These are phyloP conservation scores for Dunaliella primolecta DNA, from an alignment of 139 green algal genomes.

Conservation along the genomic window DNA sequence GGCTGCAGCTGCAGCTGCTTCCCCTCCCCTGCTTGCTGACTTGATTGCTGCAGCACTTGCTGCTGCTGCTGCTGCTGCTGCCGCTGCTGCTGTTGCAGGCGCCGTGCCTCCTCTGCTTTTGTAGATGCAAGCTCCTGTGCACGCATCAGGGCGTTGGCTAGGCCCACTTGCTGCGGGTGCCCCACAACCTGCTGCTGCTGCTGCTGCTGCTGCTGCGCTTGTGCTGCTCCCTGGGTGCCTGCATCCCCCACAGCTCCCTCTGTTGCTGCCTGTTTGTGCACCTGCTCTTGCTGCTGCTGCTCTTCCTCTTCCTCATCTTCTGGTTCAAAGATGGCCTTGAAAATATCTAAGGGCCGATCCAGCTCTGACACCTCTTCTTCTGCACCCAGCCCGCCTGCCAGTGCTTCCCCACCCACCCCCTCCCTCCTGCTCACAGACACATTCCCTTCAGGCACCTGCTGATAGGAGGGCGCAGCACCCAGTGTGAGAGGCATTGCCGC, in stretches of 20 bases:
- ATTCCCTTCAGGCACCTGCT: too few relatives aligned
- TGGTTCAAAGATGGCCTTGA: conserved; percentile 85
- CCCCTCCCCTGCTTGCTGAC: too few relatives aligned
- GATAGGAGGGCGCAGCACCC: too few relatives aligned
- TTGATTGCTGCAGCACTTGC: neutral
- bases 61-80: conserved; percentile 13
- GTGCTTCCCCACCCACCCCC: neutral
- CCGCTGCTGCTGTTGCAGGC: conserved; percentile 15
- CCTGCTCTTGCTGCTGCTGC: conserved; percentile 21
- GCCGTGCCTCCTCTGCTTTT: conserved; percentile 14
- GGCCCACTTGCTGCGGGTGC: neutral
- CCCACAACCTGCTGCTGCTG: neutral
- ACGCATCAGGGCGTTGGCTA: conserved; percentile 46
- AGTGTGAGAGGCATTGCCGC: too few relatives aligned
- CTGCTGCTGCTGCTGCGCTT: conserved; percentile 1
- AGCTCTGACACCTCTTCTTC: conserved; percentile 2
- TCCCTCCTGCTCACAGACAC: too few relatives aligned
- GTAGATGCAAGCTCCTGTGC: conserved; percentile 29
- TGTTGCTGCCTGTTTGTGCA: neutral
- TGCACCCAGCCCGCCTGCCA: neutral
- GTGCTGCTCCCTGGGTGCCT: neutral
- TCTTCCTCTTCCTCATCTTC: conserved; percentile 51
- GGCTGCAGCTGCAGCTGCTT: conserved; percentile 3
- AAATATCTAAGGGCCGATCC: conserved; percentile 73
- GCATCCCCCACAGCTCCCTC: conserved; percentile 6